Evolutionary conservation across 139 green algal genomes (phyloP).

Genomic region (Coelastrella sp.): DNA sequence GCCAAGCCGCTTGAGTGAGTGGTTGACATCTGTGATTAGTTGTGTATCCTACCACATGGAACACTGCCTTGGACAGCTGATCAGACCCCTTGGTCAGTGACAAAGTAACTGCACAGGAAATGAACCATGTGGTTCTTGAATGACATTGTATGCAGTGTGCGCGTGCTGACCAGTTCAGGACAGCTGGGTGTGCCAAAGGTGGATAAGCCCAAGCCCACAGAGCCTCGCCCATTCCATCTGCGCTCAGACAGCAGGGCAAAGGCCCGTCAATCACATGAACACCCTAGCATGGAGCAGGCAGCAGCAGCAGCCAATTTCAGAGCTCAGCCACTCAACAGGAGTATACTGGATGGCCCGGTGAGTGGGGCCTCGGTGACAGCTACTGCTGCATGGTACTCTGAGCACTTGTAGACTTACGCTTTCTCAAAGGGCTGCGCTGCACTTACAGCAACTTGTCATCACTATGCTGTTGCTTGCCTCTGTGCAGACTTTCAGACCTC

Average conservation of each 20-base stretch:
- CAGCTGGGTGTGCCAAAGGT: slow-evolving; percentile 62
- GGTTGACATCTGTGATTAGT: not conserved
- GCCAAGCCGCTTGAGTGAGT: slow-evolving; percentile 70
- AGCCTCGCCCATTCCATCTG: slow-evolving; percentile 58
- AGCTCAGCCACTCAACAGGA: slow-evolving; percentile 40
- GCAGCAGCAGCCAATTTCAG: slow-evolving; percentile 42
- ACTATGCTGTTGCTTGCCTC: not conserved
- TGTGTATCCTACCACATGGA: not conserved
- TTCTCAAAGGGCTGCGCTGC: too few relatives aligned
- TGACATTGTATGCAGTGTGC: slow-evolving; percentile 49
- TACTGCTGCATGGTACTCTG: too few relatives aligned
- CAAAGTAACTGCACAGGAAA: too few relatives aligned
- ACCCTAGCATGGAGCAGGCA: slow-evolving; percentile 24
- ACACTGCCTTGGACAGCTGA: not conserved
- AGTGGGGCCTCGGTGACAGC: not conserved
- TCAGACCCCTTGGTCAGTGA: too few relatives aligned
- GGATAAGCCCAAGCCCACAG: slow-evolving; percentile 56
- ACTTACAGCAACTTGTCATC: too few relatives aligned
- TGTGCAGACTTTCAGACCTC: slow-evolving; percentile 46
- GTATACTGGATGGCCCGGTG: slow-evolving; percentile 52
- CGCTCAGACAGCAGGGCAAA: slow-evolving; percentile 55
- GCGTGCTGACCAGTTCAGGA: slow-evolving; percentile 54
- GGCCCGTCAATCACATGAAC: slow-evolving; percentile 17
- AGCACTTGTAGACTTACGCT: too few relatives aligned
- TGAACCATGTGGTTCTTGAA: not conserved